Conservation (phyloP, 2,329 filamentous ascomycete species). For the Emergomyces pasteurianus region DNA sequence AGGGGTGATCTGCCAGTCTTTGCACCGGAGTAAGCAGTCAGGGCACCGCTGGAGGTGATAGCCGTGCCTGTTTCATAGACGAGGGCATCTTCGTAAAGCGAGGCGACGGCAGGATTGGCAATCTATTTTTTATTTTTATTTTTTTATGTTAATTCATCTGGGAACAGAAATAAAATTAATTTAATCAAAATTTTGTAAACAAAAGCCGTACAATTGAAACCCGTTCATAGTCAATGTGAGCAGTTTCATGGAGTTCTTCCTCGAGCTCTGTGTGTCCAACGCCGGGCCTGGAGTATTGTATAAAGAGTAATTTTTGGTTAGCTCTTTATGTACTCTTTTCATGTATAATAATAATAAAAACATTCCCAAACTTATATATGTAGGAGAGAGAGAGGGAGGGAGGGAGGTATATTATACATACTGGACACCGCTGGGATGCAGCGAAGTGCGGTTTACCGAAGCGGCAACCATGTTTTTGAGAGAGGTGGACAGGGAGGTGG, state of each 20-base stretch:
- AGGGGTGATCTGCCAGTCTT: constrained; percentile 96
- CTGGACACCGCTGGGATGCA: constrained; percentile 84
- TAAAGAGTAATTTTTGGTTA: too few species aligned
- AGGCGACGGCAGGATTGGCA: constrained; percentile 87
- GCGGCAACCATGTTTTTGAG: constrained; percentile 40
- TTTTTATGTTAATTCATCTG: too few species aligned
- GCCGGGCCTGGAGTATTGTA: constrained; percentile 49
- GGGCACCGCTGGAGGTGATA: constrained; percentile 87
- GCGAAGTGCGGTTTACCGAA: constrained; percentile 77
- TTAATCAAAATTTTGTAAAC: too few species aligned
- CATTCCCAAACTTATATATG: too few species aligned
- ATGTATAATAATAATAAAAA: too few species aligned
- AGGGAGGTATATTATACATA: too few species aligned
- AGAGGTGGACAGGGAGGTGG: constrained; percentile 48
- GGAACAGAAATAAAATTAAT: too few species aligned
- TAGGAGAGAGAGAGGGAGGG: too few species aligned
- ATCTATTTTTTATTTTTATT: too few species aligned
- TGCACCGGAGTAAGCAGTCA: constrained; percentile 94
- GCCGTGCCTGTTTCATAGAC: constrained; percentile 96
- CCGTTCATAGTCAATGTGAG: constrained; percentile 97
- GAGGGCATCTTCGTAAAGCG: constrained; percentile 97
- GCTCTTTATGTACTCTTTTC: too few species aligned
- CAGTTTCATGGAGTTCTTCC: constrained; percentile 92
- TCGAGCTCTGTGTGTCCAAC: constrained; percentile 92
- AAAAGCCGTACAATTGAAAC: constrained; percentile 72